These are phyloP conservation scores for Blastobotrys peoriensis DNA, from an alignment of 805 yeast genomes.

Conservation along the genomic window DNA sequence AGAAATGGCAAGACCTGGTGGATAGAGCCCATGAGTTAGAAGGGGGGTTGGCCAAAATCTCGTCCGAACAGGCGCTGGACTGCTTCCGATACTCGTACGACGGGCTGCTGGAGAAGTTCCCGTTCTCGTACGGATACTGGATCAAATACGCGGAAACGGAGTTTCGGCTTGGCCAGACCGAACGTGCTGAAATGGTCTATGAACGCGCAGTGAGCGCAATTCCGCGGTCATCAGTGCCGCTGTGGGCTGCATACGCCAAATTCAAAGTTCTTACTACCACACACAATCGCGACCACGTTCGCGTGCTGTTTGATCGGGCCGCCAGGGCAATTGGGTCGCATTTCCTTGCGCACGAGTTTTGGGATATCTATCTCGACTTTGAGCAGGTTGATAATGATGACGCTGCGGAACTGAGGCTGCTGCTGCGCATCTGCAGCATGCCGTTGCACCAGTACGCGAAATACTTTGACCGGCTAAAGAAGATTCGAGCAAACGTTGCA, in stretches of 20 bases:
- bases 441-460: conserved; percentile 86
- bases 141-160: conserved; percentile 34
- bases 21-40: conserved; percentile 25
- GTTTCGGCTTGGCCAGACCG: conserved; percentile 29
- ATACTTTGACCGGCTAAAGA: conserved; percentile 47
- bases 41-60: conserved; percentile 28
- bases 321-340: conserved; percentile 53
- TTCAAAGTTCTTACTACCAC: conserved; percentile 28
- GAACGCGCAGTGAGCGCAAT: conserved; percentile 29
- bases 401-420: conserved; percentile 26
- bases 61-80: conserved; percentile 22
- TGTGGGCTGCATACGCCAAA: conserved; percentile 35
- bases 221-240: conserved; percentile 26
- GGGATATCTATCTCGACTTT: conserved; percentile 74
- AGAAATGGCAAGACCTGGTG: conserved; percentile 31
- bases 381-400: conserved; percentile 39
- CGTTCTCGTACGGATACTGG: conserved; percentile 38
- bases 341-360: conserved; percentile 69
- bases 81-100: conserved; percentile 27
- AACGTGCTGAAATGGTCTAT: conserved; percentile 29
- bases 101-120: conserved; percentile 29
- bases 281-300: conserved; percentile 16
- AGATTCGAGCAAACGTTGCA: conserved; percentile 28
- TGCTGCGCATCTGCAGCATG: conserved; percentile 31
- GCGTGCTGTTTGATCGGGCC: conserved; percentile 42